Base-by-base conservation (phyloP, 2,329 filamentous ascomycete genomes). In the Shiraia bambusicola region DNA sequence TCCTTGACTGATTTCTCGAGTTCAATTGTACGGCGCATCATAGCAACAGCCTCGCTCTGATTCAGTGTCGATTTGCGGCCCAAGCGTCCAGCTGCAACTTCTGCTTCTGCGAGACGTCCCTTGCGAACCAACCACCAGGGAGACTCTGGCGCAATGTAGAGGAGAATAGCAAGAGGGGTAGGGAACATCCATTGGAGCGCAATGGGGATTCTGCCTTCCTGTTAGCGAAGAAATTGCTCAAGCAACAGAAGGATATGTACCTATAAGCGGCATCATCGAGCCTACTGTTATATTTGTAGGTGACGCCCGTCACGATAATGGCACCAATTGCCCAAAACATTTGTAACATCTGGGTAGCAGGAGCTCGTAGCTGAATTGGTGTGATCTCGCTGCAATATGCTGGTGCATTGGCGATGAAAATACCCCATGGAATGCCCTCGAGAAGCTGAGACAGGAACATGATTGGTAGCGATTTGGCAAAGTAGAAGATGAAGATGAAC, bases 241-340 rank as follows among this genome's bases (percentile, higher is more conserved):
- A 32, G 4, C 15, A 19, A 13, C 4, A 31, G 12, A 33, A 36
- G 17, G 40, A 4, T 35, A 42, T 31, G 10, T 46, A 59, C 56
- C 52, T 59, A 43, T 54, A 63, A 6, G 60, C 58, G 11, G 10
- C 34, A 1, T 30, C 4, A 16, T 44, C 37, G 1, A 6, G 3
- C 17, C 27, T 36, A 6, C 22, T 27, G 43, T 80, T 71, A 69
- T 80, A 82, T 34, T 65, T 58, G 61, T 79, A 83, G 37, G 77
- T 78, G 46, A 79, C 73, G 45, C 67, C 80, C 24, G 73, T 76
- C 16, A 83, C 81, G 43, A 84, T 80, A 59, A 84, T 83, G 26
- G 67, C 63, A 17, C 80, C 81, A 57, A 84, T 78, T 13, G 80
- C 76, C 80, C 80, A 84, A 69, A 79, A 81, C 79, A 83, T 83